phyloP scores from a whole-genome alignment of 2,329 filamentous ascomycete species.

The Metarhizium rileyi region DNA sequence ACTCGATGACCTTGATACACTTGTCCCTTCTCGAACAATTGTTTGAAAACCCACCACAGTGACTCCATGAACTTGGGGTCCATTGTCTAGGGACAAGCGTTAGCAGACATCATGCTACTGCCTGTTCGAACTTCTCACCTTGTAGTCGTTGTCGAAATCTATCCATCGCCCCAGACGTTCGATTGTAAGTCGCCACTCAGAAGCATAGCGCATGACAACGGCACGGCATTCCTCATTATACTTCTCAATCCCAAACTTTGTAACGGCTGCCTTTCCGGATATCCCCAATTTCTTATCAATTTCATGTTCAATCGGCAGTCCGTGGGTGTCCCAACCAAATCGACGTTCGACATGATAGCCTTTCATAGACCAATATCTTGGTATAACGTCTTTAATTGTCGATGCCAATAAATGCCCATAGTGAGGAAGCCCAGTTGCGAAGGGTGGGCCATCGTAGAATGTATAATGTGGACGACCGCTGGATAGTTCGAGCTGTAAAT shows the following conservation, averaged over 20 bases:
- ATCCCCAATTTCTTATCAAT: constrained; percentile 95
- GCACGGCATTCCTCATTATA: constrained; percentile 89
- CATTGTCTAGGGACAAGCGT: constrained; percentile 56
- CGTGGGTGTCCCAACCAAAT: constrained; percentile 93
- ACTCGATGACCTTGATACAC: constrained; percentile 88
- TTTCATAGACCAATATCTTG: constrained; percentile 96
- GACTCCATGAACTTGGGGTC: constrained; percentile 93
- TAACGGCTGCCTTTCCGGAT: constrained; percentile 76
- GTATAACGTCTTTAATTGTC: constrained; percentile 96
- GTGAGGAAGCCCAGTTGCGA: constrained; percentile 61
- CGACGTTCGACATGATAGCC: constrained; percentile 84
- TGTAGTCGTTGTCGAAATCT: constrained; percentile 96
- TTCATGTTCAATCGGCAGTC: constrained; percentile 90
- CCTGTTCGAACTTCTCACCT: constrained; percentile 37
- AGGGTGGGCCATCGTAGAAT: constrained; percentile 85
- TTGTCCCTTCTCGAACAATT: constrained; percentile 78
- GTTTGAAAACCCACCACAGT: constrained; percentile 94
- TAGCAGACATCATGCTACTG: background rate
- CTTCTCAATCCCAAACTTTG: constrained; percentile 73
- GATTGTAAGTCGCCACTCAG: constrained; percentile 81
- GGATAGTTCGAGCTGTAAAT: constrained; percentile 60
- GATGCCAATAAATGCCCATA: constrained; percentile 73
- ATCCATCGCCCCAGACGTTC: constrained; percentile 91
- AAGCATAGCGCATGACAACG: constrained; percentile 85
- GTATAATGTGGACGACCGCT: constrained; percentile 76